A percentile compares a stretch with the other conserved stretches of the same genome.
Conservation (phyloP, 1,139 yeast genomes). For the Candida sp. region DNA sequence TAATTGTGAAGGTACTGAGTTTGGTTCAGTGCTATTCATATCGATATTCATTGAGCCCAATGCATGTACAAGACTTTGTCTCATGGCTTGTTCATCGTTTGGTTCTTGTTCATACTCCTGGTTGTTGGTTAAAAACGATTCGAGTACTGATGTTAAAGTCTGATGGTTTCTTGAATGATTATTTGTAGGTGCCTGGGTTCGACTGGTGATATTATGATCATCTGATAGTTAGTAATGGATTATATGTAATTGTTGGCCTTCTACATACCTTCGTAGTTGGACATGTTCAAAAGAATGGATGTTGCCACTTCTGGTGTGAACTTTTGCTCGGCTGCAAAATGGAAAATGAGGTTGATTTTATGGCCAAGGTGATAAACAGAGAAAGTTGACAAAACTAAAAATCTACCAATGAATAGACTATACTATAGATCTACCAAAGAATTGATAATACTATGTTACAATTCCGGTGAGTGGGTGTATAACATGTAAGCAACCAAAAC, state of each 20-base stretch:
- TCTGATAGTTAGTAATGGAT: constrained; percentile 17
- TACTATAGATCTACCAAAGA: too few species aligned
- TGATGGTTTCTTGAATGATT: constrained; percentile 25
- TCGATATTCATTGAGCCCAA: constrained; percentile 27
- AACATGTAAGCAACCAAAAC: too few species aligned
- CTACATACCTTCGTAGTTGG: constrained; percentile 43
- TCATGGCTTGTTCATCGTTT: constrained; percentile 11
- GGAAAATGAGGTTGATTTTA: neutral
- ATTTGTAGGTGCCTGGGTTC: neutral
- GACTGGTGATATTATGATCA: constrained; percentile 11
- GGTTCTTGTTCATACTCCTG: constrained; percentile 8
- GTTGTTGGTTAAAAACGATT: constrained; percentile 26
- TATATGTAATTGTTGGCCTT: neutral
- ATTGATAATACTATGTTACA: too few species aligned
- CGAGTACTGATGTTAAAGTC: constrained; percentile 32
- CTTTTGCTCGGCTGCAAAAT: neutral
- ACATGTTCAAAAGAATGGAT: constrained; percentile 16
- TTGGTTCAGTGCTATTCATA: constrained; percentile 18
- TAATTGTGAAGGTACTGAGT: constrained; percentile 9
- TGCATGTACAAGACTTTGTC: constrained; percentile 24
- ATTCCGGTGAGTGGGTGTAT: too few species aligned
- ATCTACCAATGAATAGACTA: too few species aligned
- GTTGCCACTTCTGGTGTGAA: constrained; percentile 1
- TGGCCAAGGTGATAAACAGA: too few species aligned
- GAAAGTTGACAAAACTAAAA: too few species aligned